phyloP scores from a whole-genome alignment of 805 yeast species.

The Blastobotrys muscicola region DNA sequence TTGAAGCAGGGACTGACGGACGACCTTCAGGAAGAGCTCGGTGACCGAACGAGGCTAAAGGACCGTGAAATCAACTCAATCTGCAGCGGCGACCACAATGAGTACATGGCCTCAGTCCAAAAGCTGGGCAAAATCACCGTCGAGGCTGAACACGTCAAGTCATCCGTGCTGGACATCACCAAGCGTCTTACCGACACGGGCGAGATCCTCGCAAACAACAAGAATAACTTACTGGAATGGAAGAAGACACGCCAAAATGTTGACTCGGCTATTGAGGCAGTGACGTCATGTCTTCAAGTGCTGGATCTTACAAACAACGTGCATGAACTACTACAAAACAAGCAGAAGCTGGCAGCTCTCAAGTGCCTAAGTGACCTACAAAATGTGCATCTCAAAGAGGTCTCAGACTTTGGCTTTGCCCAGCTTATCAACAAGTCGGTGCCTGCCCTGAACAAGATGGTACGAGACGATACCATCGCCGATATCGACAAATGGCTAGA shows the following conservation, averaged over 20 bases:
- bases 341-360: conserved; percentile 76
- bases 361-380: conserved; percentile 71
- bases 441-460: conserved; percentile 63
- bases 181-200: conserved; percentile 56
- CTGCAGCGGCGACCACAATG: conserved; percentile 53
- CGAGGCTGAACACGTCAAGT: conserved; percentile 46
- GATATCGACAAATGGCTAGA: conserved; percentile 52
- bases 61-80: conserved; percentile 54
- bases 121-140: conserved; percentile 53
- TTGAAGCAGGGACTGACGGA: conserved; percentile 45
- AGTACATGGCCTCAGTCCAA: conserved; percentile 39
- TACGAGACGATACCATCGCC: conserved; percentile 59
- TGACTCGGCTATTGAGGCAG: conserved; percentile 57
- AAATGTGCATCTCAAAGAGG: conserved; percentile 55
- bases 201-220: conserved; percentile 45
- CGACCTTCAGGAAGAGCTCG: conserved; percentile 42
- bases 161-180: conserved; percentile 49
- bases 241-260: conserved; percentile 60
- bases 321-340: conserved; percentile 65
- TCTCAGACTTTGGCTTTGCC: conserved; percentile 63
- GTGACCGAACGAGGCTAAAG: conserved; percentile 46
- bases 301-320: conserved; percentile 80
- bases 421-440: conserved; percentile 63
- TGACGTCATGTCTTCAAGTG: conserved; percentile 67
- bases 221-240: conserved; percentile 47